Evolutionary conservation across 2,329 filamentous ascomycete species (phyloP).

Genomic region (Neopestalotiopsis sp.): DNA sequence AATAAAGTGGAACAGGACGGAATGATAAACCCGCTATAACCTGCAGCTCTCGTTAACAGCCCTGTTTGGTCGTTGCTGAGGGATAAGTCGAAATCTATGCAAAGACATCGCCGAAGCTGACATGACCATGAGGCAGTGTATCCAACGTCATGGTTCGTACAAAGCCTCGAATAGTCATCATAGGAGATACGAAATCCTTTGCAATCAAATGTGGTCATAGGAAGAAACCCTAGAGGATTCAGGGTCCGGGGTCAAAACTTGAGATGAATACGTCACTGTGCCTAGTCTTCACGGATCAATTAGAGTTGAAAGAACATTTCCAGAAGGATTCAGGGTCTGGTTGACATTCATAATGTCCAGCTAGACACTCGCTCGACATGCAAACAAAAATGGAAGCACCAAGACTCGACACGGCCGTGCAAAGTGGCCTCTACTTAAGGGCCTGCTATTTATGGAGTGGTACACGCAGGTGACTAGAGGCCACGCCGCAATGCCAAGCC

Average conservation of each 20-base stretch:
- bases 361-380: background rate
- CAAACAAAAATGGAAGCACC: background rate
- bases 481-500: background rate
- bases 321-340: background rate
- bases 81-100: too few relatives aligned
- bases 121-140: too few relatives aligned
- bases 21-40: background rate
- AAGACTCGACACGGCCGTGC: background rate
- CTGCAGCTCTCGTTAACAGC: background rate
- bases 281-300: background rate
- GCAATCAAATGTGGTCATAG: background rate
- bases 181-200: background rate
- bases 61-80: too few relatives aligned
- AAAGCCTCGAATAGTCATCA: too few relatives aligned
- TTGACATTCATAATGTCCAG: background rate
- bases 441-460: conserved; percentile 15
- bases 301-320: background rate
- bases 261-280: background rate
- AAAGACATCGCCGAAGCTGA: too few relatives aligned
- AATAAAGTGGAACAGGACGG: background rate
- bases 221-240: background rate
- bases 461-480: background rate
- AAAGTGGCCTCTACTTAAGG: background rate
- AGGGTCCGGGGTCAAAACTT: background rate
- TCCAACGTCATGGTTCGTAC: too few relatives aligned